Conservation (phyloP, 306 rosid genomes). For the Cicer chorassanicum region DNA sequence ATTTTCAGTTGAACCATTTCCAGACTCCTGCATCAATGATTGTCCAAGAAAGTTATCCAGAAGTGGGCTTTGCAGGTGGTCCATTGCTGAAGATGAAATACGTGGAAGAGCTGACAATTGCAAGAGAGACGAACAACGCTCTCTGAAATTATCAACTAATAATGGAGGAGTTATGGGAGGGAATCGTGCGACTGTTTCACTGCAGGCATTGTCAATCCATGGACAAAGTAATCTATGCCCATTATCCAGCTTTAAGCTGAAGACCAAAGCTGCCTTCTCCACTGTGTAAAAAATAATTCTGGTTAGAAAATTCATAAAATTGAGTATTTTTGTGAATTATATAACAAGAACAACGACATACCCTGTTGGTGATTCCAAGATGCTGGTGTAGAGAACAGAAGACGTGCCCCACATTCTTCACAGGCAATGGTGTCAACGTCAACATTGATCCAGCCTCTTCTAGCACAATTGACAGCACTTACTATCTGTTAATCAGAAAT, state of each 20-base stretch:
- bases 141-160: conserved; percentile 71
- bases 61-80: conserved; percentile 61
- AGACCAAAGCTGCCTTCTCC: conserved; percentile 92
- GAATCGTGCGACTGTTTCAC: conserved; percentile 73
- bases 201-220: conserved; percentile 89
- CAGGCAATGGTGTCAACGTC: conserved; percentile 80
- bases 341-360: conserved; percentile 43
- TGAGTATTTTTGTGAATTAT: conserved; percentile 4
- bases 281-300: conserved; percentile 56
- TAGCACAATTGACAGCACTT: conserved; percentile 91
- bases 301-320: conserved; percentile 38
- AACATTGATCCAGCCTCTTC: conserved; percentile 93
- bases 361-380: conserved; percentile 95
- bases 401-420: conserved; percentile 85
- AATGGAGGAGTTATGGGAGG: conserved; percentile 71
- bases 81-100: conserved; percentile 65
- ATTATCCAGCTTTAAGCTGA: conserved; percentile 85
- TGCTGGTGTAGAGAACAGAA: conserved; percentile 79
- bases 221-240: conserved; percentile 96
- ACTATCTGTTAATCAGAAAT: conserved; percentile 61
- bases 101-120: conserved; percentile 76
- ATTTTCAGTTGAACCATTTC: conserved; percentile 50
- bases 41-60: conserved; percentile 71
- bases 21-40: conserved; percentile 55
- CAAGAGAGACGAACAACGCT: conserved; percentile 63